Conservation (phyloP, 2,329 filamentous ascomycete genomes). For the Claviceps pusilla region DNA sequence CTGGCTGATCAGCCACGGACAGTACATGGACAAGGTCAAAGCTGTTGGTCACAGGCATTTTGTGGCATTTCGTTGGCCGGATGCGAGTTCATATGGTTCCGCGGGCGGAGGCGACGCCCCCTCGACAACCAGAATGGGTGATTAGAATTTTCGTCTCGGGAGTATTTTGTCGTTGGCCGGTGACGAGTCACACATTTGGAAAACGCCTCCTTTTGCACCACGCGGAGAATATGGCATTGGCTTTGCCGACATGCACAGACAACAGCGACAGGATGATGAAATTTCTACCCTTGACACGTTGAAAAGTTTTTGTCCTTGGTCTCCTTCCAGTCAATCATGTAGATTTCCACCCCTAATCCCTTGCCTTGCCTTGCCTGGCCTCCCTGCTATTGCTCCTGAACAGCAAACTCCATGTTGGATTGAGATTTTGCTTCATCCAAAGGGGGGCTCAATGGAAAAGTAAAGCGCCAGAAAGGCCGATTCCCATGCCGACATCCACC, state of each 20-base stretch:
- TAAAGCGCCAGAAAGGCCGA: background rate
- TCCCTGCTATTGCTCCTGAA: background rate
- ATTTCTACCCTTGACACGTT: background rate
- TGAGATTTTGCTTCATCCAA: background rate
- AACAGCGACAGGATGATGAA: background rate
- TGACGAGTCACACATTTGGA: background rate
- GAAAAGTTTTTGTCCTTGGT: background rate
- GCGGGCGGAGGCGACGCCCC: background rate
- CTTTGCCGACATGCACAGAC: background rate
- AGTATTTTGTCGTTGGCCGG: background rate
- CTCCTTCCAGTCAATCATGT: background rate
- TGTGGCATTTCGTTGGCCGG: background rate
- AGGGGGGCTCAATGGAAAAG: background rate
- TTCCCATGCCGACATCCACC: background rate
- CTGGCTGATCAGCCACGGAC: background rate
- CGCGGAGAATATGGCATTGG: background rate
- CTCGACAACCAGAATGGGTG: background rate
- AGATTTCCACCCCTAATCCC: background rate
- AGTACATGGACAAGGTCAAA: background rate
- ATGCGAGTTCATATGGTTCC: background rate
- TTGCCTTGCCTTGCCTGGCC: background rate
- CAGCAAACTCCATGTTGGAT: background rate
- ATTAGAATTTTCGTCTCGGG: background rate
- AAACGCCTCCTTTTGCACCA: too few species aligned
- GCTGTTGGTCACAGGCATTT: background rate